Percentiles rank a stretch among this genome's conserved stretches.
phyloP scores from a whole-genome alignment of 352 stramenopile species.

The Peronospora belbahrii region DNA sequence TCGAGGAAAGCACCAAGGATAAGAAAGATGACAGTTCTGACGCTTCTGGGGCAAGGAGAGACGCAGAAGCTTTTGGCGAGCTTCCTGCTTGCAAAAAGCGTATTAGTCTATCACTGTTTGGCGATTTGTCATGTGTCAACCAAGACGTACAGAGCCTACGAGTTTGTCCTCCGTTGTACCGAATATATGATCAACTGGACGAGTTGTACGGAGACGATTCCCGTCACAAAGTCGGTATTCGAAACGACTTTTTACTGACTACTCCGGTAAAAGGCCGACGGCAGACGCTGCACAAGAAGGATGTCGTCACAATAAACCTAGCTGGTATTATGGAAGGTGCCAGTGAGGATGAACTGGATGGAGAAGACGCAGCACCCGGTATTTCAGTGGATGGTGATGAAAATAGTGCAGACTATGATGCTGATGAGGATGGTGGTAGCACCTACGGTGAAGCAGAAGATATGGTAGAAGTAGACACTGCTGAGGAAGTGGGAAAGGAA shows the following conservation, averaged over 20 bases:
- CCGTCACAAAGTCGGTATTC: constrained; percentile 49
- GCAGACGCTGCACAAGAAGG: constrained; percentile 23
- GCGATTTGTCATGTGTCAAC: constrained; percentile 43
- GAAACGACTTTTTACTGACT: constrained; percentile 50
- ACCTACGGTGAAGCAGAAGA: constrained; percentile 12
- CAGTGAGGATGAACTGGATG: constrained; percentile 38
- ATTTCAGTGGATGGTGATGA: constrained; percentile 29
- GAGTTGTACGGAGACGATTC: constrained; percentile 47
- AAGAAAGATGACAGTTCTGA: constrained; percentile 5
- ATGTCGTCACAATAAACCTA: constrained; percentile 30
- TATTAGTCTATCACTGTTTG: constrained; percentile 43
- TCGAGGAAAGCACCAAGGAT: neutral
- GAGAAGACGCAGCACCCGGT: constrained; percentile 29
- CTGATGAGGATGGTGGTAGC: constrained; percentile 24
- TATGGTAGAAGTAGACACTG: constrained; percentile 12
- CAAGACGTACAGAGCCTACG: constrained; percentile 47
- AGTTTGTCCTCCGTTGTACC: constrained; percentile 57
- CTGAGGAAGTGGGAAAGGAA: constrained; percentile 29
- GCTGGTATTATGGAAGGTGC: constrained; percentile 32
- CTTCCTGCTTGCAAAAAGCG: constrained; percentile 20
- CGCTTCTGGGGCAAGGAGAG: neutral
- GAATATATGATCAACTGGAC: constrained; percentile 70
- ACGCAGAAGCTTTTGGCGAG: constrained; percentile 1
- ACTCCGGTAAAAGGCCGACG: constrained; percentile 42
- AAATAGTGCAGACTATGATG: constrained; percentile 27